Evolutionary conservation across 2,329 filamentous ascomycete genomes (phyloP).

Genomic region (Hypomyces rosellus): DNA sequence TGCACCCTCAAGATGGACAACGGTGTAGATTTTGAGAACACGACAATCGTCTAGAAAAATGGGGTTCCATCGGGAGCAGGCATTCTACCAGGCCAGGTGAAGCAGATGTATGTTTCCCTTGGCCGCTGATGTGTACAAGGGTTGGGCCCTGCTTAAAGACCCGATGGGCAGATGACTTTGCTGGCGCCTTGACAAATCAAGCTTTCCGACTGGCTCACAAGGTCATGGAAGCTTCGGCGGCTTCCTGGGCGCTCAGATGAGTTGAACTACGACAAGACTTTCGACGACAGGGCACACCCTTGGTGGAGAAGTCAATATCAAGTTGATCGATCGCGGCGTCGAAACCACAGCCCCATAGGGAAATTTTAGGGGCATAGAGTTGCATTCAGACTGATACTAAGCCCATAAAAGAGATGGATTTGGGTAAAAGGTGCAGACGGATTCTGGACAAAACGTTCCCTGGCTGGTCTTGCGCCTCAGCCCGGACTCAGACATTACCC

Average conservation of each 20-base stretch:
- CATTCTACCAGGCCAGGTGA: not conserved
- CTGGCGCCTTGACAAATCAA: not conserved
- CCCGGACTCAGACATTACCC: constrained; percentile 3
- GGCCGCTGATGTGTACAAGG: no score
- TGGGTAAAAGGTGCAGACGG: not conserved
- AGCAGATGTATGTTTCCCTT: not conserved
- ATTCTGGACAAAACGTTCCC: constrained; percentile 3
- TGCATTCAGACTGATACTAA: not conserved
- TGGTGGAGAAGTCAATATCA: not conserved
- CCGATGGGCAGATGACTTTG: not conserved
- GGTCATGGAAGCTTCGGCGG: not conserved
- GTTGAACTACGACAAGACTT: not conserved
- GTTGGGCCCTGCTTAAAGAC: not conserved
- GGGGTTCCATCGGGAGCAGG: not conserved
- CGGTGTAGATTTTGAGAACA: not conserved
- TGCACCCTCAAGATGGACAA: not conserved
- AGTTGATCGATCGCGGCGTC: not conserved
- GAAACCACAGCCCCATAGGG: not conserved
- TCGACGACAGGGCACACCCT: not conserved
- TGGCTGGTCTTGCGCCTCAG: constrained; percentile 2
- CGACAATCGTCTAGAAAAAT: not conserved
- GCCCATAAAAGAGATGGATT: no score
- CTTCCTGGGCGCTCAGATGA: not conserved
- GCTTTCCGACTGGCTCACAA: constrained; percentile 5
- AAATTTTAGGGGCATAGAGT: not conserved